Percentiles rank a stretch among this genome's conserved stretches.
These are phyloP conservation scores for Lentinula edodes DNA, from an alignment of 768 basidiomycete species.

Conservation along the genomic window DNA sequence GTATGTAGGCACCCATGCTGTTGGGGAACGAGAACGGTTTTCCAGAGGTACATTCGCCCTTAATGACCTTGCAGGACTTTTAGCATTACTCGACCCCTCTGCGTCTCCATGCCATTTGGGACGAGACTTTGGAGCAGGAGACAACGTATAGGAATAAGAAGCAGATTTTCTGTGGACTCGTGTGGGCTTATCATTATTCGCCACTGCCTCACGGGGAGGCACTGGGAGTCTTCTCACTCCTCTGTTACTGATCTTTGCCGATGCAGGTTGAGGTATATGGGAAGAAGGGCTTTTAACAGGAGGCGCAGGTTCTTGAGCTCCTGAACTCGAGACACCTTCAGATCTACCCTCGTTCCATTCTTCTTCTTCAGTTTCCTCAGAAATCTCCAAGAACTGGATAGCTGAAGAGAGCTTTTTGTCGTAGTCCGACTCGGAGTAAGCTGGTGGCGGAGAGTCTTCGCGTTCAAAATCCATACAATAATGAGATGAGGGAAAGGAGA, in stretches of 20 bases:
- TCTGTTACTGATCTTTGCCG: not conserved
- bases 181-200: not conserved
- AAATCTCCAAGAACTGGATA: not conserved
- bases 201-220: not conserved
- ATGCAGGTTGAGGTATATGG: not conserved
- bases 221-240: not conserved
- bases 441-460: slow-evolving; percentile 3
- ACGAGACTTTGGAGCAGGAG: not conserved
- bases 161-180: slow-evolving; percentile 3
- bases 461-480: not conserved
- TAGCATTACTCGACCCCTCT: not conserved
- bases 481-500: not conserved
- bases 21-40: not conserved
- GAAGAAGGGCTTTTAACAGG: not conserved
- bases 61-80: not conserved
- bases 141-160: not conserved
- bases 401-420: not conserved
- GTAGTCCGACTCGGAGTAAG: slow-evolving; percentile 1
- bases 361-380: slow-evolving; percentile 1
- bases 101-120: not conserved
- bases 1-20: not conserved
- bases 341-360: not conserved
- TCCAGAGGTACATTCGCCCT: not conserved
- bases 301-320: not conserved
- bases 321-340: not conserved